phyloP scores from a whole-genome alignment of 1,284 basidiomycete species.

The Rhodotorula sp. region DNA sequence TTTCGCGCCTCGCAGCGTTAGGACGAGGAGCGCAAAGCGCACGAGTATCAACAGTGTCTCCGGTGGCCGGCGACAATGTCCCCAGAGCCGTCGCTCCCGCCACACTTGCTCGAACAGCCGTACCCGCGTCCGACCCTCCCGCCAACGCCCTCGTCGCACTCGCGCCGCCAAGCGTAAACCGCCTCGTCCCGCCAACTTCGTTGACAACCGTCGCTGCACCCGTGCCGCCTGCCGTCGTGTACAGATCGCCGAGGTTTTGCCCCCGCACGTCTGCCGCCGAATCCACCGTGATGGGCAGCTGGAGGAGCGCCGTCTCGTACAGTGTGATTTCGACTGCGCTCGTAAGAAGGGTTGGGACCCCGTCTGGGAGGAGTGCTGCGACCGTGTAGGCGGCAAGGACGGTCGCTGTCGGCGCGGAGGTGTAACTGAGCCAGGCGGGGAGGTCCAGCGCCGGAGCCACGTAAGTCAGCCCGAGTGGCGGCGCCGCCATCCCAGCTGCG shows the following conservation, averaged over 20 bases:
- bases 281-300: conserved; percentile 34
- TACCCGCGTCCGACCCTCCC: no score
- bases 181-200: conserved; percentile 22
- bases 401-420: conserved; percentile 22
- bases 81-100: neutral
- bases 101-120: no score
- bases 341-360: conserved; percentile 10
- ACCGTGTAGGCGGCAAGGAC: conserved; percentile 18
- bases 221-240: conserved; percentile 32
- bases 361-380: conserved; percentile 22
- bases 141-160: neutral
- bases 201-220: conserved; percentile 11
- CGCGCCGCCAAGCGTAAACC: conserved; percentile 18
- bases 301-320: conserved; percentile 29
- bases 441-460: conserved; percentile 11
- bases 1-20: no score
- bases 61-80: no score
- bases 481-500: neutral
- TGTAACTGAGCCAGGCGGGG: conserved; percentile 32
- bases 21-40: no score
- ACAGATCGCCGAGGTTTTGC: conserved; percentile 17
- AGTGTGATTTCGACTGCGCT: conserved; percentile 13
- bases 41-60: no score
- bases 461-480: conserved; percentile 23
- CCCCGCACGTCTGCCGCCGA: conserved; percentile 4